phyloP scores from a whole-genome alignment of 164 flowering plant genomes.

The Chloranthus sessilifolius region DNA sequence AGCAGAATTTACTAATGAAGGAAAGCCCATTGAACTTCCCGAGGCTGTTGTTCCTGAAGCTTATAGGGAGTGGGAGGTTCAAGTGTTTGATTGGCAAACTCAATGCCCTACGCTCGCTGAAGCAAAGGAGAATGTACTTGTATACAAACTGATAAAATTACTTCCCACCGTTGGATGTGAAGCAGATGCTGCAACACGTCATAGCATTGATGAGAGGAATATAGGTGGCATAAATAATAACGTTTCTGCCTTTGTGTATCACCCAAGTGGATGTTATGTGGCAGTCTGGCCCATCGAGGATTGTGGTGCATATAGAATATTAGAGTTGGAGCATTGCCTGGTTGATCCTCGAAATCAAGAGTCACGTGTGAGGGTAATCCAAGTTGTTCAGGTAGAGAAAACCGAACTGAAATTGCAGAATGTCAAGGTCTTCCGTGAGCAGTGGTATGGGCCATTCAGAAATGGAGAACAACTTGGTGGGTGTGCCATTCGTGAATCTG shows the following conservation, averaged over 20 bases:
- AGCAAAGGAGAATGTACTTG: conserved; percentile 24
- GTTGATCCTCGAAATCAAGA: conserved; percentile 63
- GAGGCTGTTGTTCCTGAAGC: conserved; percentile 88
- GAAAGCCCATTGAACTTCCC: conserved; percentile 77
- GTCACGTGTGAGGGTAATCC: conserved; percentile 75
- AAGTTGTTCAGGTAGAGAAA: conserved; percentile 38
- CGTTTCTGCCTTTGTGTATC: conserved; percentile 59
- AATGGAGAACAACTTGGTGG: conserved; percentile 94
- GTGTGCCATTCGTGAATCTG: conserved; percentile 79
- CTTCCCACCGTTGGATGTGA: conserved; percentile 98
- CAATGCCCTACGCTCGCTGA: conserved; percentile 90
- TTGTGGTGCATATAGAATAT: conserved; percentile 16
- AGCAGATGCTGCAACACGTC: conserved; percentile 93
- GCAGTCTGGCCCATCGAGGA: conserved; percentile 53
- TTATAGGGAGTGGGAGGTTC: conserved; percentile 90
- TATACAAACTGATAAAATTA: conserved; percentile 64
- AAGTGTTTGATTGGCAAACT: conserved; percentile 95
- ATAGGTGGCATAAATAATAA: conserved; percentile 34
- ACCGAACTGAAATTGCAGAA: conserved; percentile 23
- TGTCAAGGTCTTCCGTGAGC: conserved; percentile 71
- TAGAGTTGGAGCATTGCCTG: conserved; percentile 87
- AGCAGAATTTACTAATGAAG: conserved; percentile 71
- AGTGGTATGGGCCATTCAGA: conserved; percentile 95
- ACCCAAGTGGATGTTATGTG: conserved; percentile 65
- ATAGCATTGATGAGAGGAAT: conserved; percentile 53